A percentile compares a stretch with the other conserved stretches of the same genome.
Conservation (phyloP, 331 rosid genomes). For the Malus hybrid region DNA sequence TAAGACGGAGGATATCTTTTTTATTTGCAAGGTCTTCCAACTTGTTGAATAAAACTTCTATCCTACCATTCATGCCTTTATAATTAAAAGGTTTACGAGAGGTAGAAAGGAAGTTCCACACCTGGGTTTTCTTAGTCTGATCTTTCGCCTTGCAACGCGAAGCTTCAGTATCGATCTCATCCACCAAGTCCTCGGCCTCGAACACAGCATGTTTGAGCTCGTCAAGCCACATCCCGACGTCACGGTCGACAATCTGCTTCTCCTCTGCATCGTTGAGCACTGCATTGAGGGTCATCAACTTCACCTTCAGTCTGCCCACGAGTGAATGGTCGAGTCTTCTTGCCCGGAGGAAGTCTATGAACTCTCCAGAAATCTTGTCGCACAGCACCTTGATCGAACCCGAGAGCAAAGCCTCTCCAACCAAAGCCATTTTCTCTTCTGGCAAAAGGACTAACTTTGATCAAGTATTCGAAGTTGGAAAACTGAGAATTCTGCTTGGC, state of each 20-base stretch:
- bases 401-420: too few species aligned
- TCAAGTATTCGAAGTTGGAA: too few species aligned
- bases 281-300: background rate
- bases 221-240: background rate
- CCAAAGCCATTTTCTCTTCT: too few species aligned
- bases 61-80: too few species aligned
- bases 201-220: background rate
- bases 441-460: too few species aligned
- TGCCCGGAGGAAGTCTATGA: background rate
- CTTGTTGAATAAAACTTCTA: background rate
- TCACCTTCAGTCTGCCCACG: background rate
- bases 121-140: background rate
- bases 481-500: too few species aligned
- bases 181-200: slow-evolving; percentile 19
- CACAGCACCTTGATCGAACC: background rate
- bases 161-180: background rate
- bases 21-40: slow-evolving; percentile 4
- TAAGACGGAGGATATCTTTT: slow-evolving; percentile 1
- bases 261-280: slow-evolving; percentile 30
- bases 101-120: background rate
- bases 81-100: background rate
- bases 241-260: background rate
- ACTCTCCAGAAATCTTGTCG: background rate
- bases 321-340: background rate
- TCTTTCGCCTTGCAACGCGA: slow-evolving; percentile 1